A percentile compares a stretch with the other conserved stretches of the same genome.
phyloP scores from a whole-genome alignment of 495 filamentous ascomycete species.

The Cairneyella variabilis region DNA sequence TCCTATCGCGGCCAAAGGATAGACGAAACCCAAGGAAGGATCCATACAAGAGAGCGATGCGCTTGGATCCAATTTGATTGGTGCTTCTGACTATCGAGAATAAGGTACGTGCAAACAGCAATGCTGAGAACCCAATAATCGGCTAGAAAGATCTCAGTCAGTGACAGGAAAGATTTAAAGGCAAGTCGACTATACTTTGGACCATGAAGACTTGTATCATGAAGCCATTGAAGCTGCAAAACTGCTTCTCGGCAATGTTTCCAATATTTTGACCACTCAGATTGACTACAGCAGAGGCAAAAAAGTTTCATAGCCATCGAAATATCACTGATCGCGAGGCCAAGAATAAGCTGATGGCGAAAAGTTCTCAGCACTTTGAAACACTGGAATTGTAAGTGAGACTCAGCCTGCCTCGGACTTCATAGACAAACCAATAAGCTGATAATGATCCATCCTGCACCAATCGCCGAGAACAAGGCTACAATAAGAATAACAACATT shows the following conservation, averaged over 20 bases:
- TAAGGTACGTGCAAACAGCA: slow-evolving; percentile 38
- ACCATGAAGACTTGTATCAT: slow-evolving; percentile 43
- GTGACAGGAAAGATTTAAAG: neutral
- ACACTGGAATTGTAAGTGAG: slow-evolving; percentile 21
- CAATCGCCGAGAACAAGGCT: slow-evolving; percentile 34
- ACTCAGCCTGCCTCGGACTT: neutral
- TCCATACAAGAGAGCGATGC: slow-evolving; percentile 31
- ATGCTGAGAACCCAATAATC: slow-evolving; percentile 44
- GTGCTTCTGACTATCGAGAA: slow-evolving; percentile 36
- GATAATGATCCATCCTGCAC: slow-evolving; percentile 37
- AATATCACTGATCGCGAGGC: slow-evolving; percentile 38
- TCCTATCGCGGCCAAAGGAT: slow-evolving; percentile 33
- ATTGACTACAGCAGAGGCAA: slow-evolving; percentile 34
- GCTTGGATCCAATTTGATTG: slow-evolving; percentile 35
- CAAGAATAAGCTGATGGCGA: slow-evolving; percentile 42
- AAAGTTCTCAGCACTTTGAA: slow-evolving; percentile 36
- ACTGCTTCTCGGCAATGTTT: slow-evolving; percentile 27
- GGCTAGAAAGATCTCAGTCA: slow-evolving; percentile 19
- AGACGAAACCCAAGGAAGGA: slow-evolving; percentile 36
- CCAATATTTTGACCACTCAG: slow-evolving; percentile 32
- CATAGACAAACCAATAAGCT: slow-evolving; percentile 35
- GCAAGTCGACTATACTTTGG: slow-evolving; percentile 30
- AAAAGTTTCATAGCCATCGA: slow-evolving; percentile 41
- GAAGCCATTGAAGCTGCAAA: slow-evolving; percentile 43
- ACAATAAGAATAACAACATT: slow-evolving; percentile 33